Conservation (phyloP, 371 early-diverging fungal species). For the Lichtheimia corymbifera region DNA sequence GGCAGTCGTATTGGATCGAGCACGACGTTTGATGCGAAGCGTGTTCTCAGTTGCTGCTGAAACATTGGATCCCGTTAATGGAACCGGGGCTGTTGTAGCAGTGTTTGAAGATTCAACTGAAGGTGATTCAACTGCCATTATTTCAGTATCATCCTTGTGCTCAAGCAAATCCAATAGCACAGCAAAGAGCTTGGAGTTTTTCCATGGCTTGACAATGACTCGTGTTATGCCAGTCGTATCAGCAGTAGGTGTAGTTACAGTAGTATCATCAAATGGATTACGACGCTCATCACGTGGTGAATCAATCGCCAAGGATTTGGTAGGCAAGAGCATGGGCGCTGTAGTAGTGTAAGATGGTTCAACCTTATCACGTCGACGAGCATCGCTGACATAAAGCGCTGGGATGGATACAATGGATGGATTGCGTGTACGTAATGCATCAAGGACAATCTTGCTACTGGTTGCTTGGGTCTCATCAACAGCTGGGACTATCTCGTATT, state of each 20-base stretch:
- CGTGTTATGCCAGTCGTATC: too few relatives aligned
- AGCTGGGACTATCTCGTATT: constrained; percentile 4
- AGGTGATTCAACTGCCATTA: too few relatives aligned
- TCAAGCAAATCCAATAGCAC: not conserved
- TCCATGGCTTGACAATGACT: constrained; percentile 16
- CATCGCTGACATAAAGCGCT: constrained; percentile 12
- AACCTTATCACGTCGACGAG: constrained; percentile 5
- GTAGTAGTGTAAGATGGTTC: not conserved
- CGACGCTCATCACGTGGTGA: constrained; percentile 1
- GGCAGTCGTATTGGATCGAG: constrained; percentile 3
- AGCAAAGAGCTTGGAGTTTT: constrained; percentile 14
- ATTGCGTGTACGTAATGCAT: constrained; percentile 1
- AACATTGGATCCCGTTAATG: too few relatives aligned
- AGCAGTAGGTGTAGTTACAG: too few relatives aligned
- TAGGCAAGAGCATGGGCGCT: not conserved
- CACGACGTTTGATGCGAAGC: not conserved
- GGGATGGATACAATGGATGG: constrained; percentile 6
- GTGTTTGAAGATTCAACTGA: too few relatives aligned
- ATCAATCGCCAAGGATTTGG: not conserved
- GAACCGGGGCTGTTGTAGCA: not conserved
- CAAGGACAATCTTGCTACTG: constrained; percentile 4
- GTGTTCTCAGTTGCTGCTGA: not conserved
- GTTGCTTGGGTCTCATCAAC: constrained; percentile 1
- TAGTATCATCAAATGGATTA: constrained; percentile 4
- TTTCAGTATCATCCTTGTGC: too few relatives aligned